Evolutionary conservation across 768 basidiomycete genomes (phyloP), one percentile per base, ranked within the genome.

Genomic region (Pisolithus marmoratus): DNA sequence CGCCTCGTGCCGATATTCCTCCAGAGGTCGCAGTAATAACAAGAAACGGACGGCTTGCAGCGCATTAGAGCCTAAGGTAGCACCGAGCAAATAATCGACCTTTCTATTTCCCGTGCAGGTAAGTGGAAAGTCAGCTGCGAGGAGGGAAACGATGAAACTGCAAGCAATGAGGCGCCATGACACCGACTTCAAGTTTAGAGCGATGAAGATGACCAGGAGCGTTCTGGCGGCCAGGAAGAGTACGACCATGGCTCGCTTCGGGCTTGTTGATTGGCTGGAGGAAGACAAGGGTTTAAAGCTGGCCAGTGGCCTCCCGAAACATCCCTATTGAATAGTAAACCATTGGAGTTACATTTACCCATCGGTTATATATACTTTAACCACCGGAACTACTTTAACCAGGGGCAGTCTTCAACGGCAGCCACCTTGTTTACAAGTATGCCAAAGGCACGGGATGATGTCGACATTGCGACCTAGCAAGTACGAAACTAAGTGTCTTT

Each of bases 81-180:
- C 24, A 23, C 53, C 53, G 3, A 54, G 19, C 19, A 50, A 2
- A 34, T 38, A 46, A 40, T 54, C 48, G 9, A 50, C 12, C 12
- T 41, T 44, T 9, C 49, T 44, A 17, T 46, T 40, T 14, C 49
- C 45, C 11, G 53, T 50, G 19, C 46, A 19, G 31, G 31, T 19
- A 26, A 34, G 27, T 14, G 29, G 19, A 11, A 41, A 26, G 41
- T 12, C 12, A n/a, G 19, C 19, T 7, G 20, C 27, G 12, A 31
- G 8, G 38, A 49, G 38, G 8, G 15, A 7, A 2, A 41, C 17
- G 26, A 50, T 15, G 27, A 42, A 19, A 34, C 17, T 20, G 26
- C 49, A 49, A n/a, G 20, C 14, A 19, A 20, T 11, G n/a, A 36
- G n/a, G 9, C 41, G 38, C 40, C 27, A 43, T 50, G 12, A 14